A percentile compares a stretch with the other conserved stretches of the same genome.
Conservation (phyloP, 1,284 basidiomycete species). For the Heterobasidion occidentale region DNA sequence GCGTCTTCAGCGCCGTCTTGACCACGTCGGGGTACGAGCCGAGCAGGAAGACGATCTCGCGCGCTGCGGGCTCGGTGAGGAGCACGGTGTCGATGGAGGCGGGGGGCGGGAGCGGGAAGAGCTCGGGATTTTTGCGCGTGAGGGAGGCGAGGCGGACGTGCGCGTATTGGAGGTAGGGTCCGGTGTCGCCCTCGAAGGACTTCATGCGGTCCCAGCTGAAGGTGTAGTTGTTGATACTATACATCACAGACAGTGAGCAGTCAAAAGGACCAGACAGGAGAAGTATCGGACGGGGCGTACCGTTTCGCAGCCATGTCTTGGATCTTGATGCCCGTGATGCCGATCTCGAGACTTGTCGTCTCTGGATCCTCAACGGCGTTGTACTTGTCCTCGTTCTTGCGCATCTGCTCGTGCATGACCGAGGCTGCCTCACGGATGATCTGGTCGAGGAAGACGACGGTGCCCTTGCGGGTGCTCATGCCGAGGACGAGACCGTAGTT, state of each 20-base stretch:
- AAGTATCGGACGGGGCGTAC: constrained; percentile 30
- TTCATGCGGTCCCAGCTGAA: constrained; percentile 96
- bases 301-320: constrained; percentile 96
- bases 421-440: constrained; percentile 88
- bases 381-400: constrained; percentile 92
- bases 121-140: constrained; percentile 88
- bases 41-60: constrained; percentile 84
- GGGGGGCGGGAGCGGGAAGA: constrained; percentile 70
- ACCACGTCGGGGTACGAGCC: constrained; percentile 91
- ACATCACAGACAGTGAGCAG: neutral
- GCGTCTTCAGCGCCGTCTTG: constrained; percentile 74
- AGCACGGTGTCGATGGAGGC: constrained; percentile 63
- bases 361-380: constrained; percentile 86
- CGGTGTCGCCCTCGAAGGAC: constrained; percentile 96
- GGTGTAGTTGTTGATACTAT: constrained; percentile 91
- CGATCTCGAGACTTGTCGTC: constrained; percentile 76
- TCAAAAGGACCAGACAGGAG: too few relatives aligned
- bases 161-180: constrained; percentile 93
- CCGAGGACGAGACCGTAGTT: constrained; percentile 92
- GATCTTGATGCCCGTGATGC: constrained; percentile 96
- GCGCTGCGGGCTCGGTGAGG: constrained; percentile 67
- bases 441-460: constrained; percentile 93
- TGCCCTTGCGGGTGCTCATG: constrained; percentile 97
- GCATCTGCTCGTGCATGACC: constrained; percentile 98
- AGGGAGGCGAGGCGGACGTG: constrained; percentile 94